These are phyloP conservation scores for Alternaria sp. DNA, from an alignment of 2,329 filamentous ascomycete genomes.

Conservation along the genomic window DNA sequence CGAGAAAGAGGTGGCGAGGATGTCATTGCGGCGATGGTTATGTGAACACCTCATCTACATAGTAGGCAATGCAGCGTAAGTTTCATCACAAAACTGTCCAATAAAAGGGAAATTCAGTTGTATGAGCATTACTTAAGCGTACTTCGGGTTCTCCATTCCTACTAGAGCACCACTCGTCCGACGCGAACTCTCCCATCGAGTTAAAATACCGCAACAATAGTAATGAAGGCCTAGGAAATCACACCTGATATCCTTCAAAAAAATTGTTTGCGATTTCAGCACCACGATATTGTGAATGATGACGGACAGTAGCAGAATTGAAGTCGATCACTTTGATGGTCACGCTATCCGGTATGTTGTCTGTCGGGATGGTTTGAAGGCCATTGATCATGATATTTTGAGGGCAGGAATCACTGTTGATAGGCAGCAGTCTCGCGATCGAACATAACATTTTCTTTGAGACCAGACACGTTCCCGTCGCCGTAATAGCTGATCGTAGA, in stretches of 20 bases:
- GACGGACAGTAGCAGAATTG: not conserved
- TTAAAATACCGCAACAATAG: not conserved
- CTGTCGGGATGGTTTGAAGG: not conserved
- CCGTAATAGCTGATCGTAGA: constrained; percentile 12
- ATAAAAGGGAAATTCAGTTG: not conserved
- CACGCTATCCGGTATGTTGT: not conserved
- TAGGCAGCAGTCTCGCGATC: constrained; percentile 2
- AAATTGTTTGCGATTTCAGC: not conserved
- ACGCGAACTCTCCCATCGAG: not conserved
- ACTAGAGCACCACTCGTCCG: not conserved
- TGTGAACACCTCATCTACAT: not conserved
- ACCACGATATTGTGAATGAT: not conserved
- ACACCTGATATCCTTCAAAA: not conserved
- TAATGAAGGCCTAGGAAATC: not conserved
- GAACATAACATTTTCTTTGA: not conserved
- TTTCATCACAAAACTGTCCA: not conserved
- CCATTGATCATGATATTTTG: constrained; percentile 21
- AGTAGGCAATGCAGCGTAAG: not conserved
- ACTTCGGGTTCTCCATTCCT: not conserved
- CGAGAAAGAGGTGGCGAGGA: not conserved
- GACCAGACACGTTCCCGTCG: not conserved
- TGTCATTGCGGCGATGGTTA: not conserved
- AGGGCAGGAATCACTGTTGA: constrained; percentile 13
- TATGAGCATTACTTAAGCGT: not conserved
- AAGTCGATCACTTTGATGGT: constrained; percentile 15